Conservation (phyloP, 2,329 filamentous ascomycete species). For the Talaromyces albobiverticillius region DNA sequence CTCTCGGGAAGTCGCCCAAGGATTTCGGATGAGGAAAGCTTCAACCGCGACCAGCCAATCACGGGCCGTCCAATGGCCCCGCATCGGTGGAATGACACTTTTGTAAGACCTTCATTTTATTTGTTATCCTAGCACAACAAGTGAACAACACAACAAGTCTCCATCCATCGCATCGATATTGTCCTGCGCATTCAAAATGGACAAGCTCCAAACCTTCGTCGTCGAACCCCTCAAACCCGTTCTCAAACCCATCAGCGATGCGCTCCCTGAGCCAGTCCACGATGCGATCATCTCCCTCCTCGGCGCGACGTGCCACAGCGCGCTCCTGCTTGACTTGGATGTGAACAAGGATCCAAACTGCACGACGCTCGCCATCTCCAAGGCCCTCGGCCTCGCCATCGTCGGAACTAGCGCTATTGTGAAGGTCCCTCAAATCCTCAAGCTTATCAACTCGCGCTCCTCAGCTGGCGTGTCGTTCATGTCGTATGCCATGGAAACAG, state of each 20-base stretch:
- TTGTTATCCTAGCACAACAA: neutral
- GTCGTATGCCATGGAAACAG: conserved; percentile 88
- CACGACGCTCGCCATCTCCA: conserved; percentile 85
- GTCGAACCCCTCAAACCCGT: conserved; percentile 44
- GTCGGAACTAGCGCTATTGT: conserved; percentile 86
- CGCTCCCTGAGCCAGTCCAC: conserved; percentile 70
- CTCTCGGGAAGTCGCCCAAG: conserved; percentile 7
- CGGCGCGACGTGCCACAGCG: conserved; percentile 79
- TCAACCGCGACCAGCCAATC: neutral
- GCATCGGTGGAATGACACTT: neutral
- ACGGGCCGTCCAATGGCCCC: neutral
- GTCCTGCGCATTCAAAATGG: conserved; percentile 28
- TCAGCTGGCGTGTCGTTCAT: conserved; percentile 83
- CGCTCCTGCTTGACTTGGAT: conserved; percentile 81
- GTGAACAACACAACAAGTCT: neutral
- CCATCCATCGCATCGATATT: neutral
- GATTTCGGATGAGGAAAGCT: neutral
- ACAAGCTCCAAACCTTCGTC: conserved; percentile 38
- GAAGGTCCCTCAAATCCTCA: conserved; percentile 95
- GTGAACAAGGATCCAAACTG: conserved; percentile 69
- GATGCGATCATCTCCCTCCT: conserved; percentile 76
- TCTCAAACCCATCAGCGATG: conserved; percentile 67
- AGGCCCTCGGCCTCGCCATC: conserved; percentile 89
- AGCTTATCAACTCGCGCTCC: conserved; percentile 77
- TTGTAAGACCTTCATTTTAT: neutral